Conservation (phyloP, 768 basidiomycete species). For the Serendipita sp. region DNA sequence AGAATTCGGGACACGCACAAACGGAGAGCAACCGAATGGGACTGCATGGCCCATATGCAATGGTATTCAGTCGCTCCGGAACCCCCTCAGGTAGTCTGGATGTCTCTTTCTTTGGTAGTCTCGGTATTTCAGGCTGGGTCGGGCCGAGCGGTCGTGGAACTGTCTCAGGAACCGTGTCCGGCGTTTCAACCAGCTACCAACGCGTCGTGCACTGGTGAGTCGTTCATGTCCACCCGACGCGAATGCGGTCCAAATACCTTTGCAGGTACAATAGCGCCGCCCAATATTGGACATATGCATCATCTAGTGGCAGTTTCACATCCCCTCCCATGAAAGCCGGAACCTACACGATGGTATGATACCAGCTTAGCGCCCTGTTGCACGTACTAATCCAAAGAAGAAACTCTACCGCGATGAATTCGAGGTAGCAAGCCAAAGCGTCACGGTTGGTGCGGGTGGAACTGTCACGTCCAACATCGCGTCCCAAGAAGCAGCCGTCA, state of each 20-base stretch:
- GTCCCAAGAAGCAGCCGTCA: neutral
- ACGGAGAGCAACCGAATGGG: constrained; percentile 2
- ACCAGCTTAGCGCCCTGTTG: neutral
- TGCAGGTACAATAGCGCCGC: constrained; percentile 26
- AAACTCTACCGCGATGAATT: neutral
- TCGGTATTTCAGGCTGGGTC: neutral
- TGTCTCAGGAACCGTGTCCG: neutral
- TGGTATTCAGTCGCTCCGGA: constrained; percentile 10
- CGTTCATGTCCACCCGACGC: neutral
- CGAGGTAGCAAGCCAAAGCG: neutral
- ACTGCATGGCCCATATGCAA: constrained; percentile 8
- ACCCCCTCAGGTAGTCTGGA: constrained; percentile 23
- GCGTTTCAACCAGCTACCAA: neutral
- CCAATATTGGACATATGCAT: constrained; percentile 33
- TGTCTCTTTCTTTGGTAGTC: neutral
- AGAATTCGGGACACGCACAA: constrained; percentile 10
- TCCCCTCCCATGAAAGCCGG: constrained; percentile 34
- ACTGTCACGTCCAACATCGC: neutral
- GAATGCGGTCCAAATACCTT: neutral
- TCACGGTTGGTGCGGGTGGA: neutral
- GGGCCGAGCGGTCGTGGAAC: neutral
- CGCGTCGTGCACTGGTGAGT: constrained; percentile 8
- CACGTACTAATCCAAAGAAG: neutral
- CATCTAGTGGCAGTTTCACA: constrained; percentile 27
- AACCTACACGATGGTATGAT: constrained; percentile 28